These are phyloP conservation scores for Hylodesmum podocarpum DNA, from an alignment of 306 rosid species.

Conservation along the genomic window DNA sequence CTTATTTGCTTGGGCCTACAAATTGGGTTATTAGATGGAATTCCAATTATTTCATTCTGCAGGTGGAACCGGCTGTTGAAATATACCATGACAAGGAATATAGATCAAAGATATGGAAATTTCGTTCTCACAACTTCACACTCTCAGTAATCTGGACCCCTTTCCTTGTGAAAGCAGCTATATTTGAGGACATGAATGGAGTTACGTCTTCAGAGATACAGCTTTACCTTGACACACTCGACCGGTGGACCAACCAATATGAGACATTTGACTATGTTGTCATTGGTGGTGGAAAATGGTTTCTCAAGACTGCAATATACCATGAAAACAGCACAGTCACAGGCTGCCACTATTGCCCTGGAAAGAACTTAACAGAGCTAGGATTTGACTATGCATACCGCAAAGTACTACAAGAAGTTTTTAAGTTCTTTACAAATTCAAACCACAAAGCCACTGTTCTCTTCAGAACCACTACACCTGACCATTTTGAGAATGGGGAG, in stretches of 20 bases:
- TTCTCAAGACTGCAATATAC: slow-evolving; percentile 71
- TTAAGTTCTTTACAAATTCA: slow-evolving; percentile 43
- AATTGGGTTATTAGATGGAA: slow-evolving; percentile 13
- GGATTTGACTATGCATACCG: slow-evolving; percentile 71
- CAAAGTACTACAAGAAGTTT: slow-evolving; percentile 45
- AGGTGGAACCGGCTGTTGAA: slow-evolving; percentile 83
- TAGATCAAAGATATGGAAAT: slow-evolving; percentile 80
- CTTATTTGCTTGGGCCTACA: slow-evolving; percentile 25
- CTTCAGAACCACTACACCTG: slow-evolving; percentile 78
- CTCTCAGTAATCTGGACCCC: slow-evolving; percentile 88
- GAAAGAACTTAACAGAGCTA: slow-evolving; percentile 68
- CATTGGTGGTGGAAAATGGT: slow-evolving; percentile 87
- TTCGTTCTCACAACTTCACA: slow-evolving; percentile 76
- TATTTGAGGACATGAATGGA: slow-evolving; percentile 74
- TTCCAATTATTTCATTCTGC: slow-evolving; percentile 36
- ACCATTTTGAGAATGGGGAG: slow-evolving; percentile 90
- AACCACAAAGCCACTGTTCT: slow-evolving; percentile 57
- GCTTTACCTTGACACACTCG: slow-evolving; percentile 65
- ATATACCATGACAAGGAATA: slow-evolving; percentile 84
- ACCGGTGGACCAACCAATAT: slow-evolving; percentile 60
- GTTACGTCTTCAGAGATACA: slow-evolving; percentile 69
- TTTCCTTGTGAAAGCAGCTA: slow-evolving; percentile 68
- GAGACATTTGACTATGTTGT: slow-evolving; percentile 50
- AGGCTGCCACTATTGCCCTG: slow-evolving; percentile 75
- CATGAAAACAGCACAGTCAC: slow-evolving; percentile 49